These are phyloP conservation scores for Saprolegnia parasitica DNA, from an alignment of 352 stramenopile genomes.

Conservation along the genomic window DNA sequence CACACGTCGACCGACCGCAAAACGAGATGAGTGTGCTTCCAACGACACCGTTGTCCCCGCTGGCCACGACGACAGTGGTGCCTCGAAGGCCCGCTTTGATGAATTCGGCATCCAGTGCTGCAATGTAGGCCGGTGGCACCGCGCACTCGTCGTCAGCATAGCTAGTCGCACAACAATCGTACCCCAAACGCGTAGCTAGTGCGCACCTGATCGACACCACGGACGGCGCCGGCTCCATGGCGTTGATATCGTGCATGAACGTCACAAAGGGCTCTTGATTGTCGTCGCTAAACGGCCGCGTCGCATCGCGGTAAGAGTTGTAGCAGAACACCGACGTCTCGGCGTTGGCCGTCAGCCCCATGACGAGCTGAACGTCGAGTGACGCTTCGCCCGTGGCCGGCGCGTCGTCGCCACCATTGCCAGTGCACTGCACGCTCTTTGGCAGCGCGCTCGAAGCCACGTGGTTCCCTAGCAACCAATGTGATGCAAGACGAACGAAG, in stretches of 20 bases:
- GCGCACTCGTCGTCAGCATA: slow-evolving; percentile 81
- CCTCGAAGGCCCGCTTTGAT: slow-evolving; percentile 67
- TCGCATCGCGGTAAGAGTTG: slow-evolving; percentile 45
- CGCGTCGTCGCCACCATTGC: slow-evolving; percentile 13
- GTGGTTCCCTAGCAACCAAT: not conserved
- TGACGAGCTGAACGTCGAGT: slow-evolving; percentile 58
- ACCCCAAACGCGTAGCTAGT: not conserved
- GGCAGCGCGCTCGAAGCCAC: not conserved
- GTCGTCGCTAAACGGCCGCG: slow-evolving; percentile 44
- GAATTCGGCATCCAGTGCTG: slow-evolving; percentile 62
- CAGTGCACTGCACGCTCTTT: slow-evolving; percentile 4
- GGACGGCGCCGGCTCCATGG: slow-evolving; percentile 48
- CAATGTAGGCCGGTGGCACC: slow-evolving; percentile 46
- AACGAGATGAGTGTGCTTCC: slow-evolving; percentile 52
- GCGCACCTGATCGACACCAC: slow-evolving; percentile 64
- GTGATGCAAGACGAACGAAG: not conserved
- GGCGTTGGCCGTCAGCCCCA: slow-evolving; percentile 43
- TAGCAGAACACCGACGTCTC: slow-evolving; percentile 61
- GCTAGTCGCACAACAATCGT: slow-evolving; percentile 9
- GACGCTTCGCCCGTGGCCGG: slow-evolving; percentile 55
- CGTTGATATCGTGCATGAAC: slow-evolving; percentile 68
- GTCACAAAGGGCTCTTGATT: slow-evolving; percentile 77
- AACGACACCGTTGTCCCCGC: slow-evolving; percentile 56
- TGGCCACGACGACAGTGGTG: slow-evolving; percentile 61
- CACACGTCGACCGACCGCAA: slow-evolving; percentile 41